Percentiles rank a stretch among this genome's conserved stretches.
These are phyloP conservation scores for Nakaseomyces delphensis DNA, from an alignment of 1,139 yeast genomes.

Conservation along the genomic window DNA sequence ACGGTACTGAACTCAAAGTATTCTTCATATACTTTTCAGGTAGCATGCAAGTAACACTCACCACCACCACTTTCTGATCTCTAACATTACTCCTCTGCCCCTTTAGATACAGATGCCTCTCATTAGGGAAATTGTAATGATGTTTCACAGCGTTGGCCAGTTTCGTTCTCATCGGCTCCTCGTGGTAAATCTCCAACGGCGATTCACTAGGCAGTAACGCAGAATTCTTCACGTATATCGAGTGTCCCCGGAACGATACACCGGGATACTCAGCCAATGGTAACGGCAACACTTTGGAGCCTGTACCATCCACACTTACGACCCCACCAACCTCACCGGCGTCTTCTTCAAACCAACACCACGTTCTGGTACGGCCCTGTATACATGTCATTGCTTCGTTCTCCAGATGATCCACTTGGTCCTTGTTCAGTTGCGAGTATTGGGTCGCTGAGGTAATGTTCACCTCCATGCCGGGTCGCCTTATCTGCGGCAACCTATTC, in stretches of 20 bases:
- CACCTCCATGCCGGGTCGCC: constrained; percentile 5
- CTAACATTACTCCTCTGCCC: constrained; percentile 5
- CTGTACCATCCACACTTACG: constrained; percentile 26
- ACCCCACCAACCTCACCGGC: constrained; percentile 20
- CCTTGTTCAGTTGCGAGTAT: constrained; percentile 23
- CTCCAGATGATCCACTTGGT: constrained; percentile 23
- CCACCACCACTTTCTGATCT: constrained; percentile 17
- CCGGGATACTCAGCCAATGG: constrained; percentile 22
- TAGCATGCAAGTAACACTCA: constrained; percentile 27
- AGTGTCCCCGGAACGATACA: constrained; percentile 15
- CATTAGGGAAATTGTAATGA: constrained; percentile 28
- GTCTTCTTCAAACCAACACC: constrained; percentile 29
- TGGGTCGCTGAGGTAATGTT: constrained; percentile 16
- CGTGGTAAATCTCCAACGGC: constrained; percentile 24
- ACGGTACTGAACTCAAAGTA: constrained; percentile 24
- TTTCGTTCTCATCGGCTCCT: constrained; percentile 23
- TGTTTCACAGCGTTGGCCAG: constrained; percentile 25
- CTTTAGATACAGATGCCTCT: constrained; percentile 27
- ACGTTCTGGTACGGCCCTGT: constrained; percentile 16
- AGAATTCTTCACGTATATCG: constrained; percentile 24
- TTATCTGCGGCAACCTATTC: constrained; percentile 10
- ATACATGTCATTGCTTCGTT: constrained; percentile 22
- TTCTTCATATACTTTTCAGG: constrained; percentile 30
- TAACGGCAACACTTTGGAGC: constrained; percentile 26
- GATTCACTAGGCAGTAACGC: constrained; percentile 26